Conservation (phyloP, 805 yeast genomes). For the Kluyveromyces lactis region DNA sequence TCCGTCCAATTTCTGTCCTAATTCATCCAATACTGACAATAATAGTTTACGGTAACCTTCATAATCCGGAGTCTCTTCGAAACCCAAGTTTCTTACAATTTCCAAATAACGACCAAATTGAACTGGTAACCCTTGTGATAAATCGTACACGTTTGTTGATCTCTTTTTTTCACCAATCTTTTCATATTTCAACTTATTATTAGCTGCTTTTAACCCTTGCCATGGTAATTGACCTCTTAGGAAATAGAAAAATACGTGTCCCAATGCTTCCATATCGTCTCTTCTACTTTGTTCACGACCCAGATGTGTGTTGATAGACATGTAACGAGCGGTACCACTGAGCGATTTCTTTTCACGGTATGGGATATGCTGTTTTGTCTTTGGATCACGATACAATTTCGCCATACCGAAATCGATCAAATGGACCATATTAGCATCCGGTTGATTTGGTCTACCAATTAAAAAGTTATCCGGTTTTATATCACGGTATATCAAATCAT, state of each 20-base stretch:
- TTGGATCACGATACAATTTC: conserved; percentile 93
- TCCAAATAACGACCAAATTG: conserved; percentile 90
- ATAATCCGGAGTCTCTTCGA: conserved; percentile 93
- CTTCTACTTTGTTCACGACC: conserved; percentile 96
- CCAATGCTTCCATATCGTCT: conserved; percentile 93
- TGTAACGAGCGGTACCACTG: conserved; percentile 97
- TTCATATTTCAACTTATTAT: conserved; percentile 95
- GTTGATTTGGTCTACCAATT: conserved; percentile 80
- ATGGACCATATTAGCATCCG: conserved; percentile 78
- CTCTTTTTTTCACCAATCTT: conserved; percentile 95
- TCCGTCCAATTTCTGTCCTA: conserved; percentile 69
- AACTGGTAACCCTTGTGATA: conserved; percentile 82
- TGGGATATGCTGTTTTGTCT: conserved; percentile 91
- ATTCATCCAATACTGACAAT: conserved; percentile 66
- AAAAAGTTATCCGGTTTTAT: conserved; percentile 96
- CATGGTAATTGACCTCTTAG: conserved; percentile 92
- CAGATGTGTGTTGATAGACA: conserved; percentile 94
- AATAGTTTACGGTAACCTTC: conserved; percentile 73
- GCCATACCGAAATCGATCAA: conserved; percentile 99
- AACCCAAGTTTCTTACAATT: conserved; percentile 78
- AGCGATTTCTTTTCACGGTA: conserved; percentile 92
- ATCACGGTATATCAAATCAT: conserved; percentile 89
- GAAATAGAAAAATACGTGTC: conserved; percentile 94
- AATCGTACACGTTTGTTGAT: conserved; percentile 74
- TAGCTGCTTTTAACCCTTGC: conserved; percentile 98